Evolutionary conservation across 2,329 filamentous ascomycete genomes (phyloP), one percentile per base, ranked within the genome.

Genomic region (Madurella mycetomatis): DNA sequence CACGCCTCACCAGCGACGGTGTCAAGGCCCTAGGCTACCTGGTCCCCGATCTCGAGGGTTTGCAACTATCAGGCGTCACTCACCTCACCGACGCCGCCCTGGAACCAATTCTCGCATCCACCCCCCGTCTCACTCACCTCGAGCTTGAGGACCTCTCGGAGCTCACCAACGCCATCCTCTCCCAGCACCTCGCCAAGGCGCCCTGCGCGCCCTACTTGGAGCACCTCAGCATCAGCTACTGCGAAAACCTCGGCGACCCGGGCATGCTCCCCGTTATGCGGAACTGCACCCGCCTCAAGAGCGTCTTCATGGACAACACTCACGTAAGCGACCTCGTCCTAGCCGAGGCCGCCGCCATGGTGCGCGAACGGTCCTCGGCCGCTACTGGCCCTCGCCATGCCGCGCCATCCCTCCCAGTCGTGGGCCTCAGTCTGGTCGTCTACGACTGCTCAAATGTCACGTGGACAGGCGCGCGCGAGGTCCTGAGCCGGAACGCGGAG

Each of bases 381-480:
- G 12, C 15, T 32, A 47, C 16, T 11, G 5, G 30, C 30, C 49
- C 73, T 73, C 49, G 70, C 73, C 5, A 68, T 72, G 4, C 73
- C 72, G 43, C 16, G 2, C 7, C 18, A 8, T 13, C 41, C 47
- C 51, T 72, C 73, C n/a, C 70, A 71, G 70, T 71, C 39, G 69
- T 88, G 15, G 88, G 88, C 8, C 76, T 97, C 1, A 82, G 82
- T 42, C 75, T 97, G 60, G 86, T 92, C 0, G 85, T 92, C 8
- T 99, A 94, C 67, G 94, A 99, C 72, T 97, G 92, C 69, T 83
- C 86, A 60, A 89, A 92, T 64, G 84, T 97, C 2, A 96, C 90
- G 1, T 97, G 92, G 92, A 88, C 89, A 0, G 92, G 92, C 31
- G 82, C 96, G 39, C 86, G 88, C 47, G 90, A 96, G 70, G 83